Evolutionary conservation across 2,329 filamentous ascomycete genomes (phyloP), one percentile per base, ranked within the genome.

Genomic region (Penicillium sp.): DNA sequence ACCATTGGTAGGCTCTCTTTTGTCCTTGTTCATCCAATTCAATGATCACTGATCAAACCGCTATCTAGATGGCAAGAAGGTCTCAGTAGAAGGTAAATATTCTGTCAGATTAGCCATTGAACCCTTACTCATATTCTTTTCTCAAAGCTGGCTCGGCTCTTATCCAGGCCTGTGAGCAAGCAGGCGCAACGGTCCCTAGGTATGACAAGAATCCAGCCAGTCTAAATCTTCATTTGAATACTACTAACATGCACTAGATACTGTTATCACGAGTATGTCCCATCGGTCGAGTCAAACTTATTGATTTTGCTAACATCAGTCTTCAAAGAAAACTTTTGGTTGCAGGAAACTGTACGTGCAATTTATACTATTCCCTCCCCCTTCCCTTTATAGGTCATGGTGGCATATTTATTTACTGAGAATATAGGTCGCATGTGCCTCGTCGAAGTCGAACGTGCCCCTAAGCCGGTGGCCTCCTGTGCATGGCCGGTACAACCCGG

Each of bases 81-180:
- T 99, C 53, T 96, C 91, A 60, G 91, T 99, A 75, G 91, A 97
- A 89, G 91, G 91, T 96, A 87, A 61, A 63, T 50, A 34, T 29
- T 14, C 8, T 48, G 30, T 35, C 7, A 11, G 32, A 49, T 16
- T 16, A 40, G 47, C 32, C 48, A 56, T 43, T 58, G 58, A 26
- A 36, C 53, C 38, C 42, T 44, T 60, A 42, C 70, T 72, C 55
- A 71, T 59, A 58, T 56, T 45, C 47, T 46, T 27, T 43, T 45
- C 56, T 51, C 40, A 75, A 74, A 96, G 93, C 93, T 78, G 93
- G 93, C 64, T 94, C 94, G 67, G 93, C 94, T 71, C 84, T 99
- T 69, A 99, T 99, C 74, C 94, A 99, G 81, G 94, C 94, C 72
- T 99, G 94, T 81, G 94, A 99, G 79, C 97, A 99, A 81, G 94